Percentiles rank a stretch among this genome's conserved stretches.
These are phyloP conservation scores for Naematelia encephala DNA, from an alignment of 768 basidiomycete genomes.

Conservation along the genomic window DNA sequence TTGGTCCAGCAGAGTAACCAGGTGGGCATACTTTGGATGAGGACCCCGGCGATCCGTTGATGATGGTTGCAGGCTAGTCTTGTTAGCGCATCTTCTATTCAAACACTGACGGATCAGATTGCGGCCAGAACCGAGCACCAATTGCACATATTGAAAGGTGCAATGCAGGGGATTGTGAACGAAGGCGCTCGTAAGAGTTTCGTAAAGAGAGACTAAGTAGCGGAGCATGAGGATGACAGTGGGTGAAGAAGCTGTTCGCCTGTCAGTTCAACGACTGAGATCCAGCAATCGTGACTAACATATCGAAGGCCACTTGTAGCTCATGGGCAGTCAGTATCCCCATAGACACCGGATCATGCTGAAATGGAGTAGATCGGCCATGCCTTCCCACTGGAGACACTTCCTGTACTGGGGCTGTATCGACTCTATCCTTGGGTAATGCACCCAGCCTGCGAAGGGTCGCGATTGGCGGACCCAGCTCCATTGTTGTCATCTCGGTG, in stretches of 20 bases:
- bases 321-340: background rate
- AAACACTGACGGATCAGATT: background rate
- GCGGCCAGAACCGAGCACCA: constrained; percentile 5
- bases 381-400: background rate
- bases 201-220: background rate
- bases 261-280: background rate
- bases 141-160: constrained; percentile 1
- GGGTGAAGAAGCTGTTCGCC: constrained; percentile 1
- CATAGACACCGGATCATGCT: constrained; percentile 1
- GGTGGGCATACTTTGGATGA: constrained; percentile 3
- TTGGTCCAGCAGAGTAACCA: constrained; percentile 3
- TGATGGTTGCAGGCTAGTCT: background rate
- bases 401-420: background rate
- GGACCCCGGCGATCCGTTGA: background rate
- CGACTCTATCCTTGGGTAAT: background rate
- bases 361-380: background rate
- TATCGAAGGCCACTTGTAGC: background rate
- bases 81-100: background rate
- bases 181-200: background rate
- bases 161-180: background rate
- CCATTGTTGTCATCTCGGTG: constrained; percentile 4
- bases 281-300: background rate
- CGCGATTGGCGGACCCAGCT: constrained; percentile 7
- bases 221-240: constrained; percentile 1
- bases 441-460: constrained; percentile 5